Base-by-base conservation (phyloP, 768 basidiomycete species). In the Lyophyllum decastes region DNA sequence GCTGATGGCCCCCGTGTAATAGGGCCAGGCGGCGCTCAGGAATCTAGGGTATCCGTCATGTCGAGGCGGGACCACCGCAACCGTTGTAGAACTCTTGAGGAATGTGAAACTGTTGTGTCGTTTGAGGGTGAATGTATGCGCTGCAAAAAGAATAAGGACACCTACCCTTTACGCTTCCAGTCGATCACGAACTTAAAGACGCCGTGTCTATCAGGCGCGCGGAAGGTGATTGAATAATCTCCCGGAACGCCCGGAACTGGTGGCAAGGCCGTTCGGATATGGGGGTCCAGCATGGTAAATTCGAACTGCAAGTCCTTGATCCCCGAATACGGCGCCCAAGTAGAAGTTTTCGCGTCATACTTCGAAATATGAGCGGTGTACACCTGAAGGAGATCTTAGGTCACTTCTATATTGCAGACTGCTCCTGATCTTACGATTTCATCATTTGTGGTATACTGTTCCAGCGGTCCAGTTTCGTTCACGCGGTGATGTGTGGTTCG, bases 271-370 rank as follows among this genome's bases (percentile, higher is more conserved):
- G 87, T 93, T 34, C 97, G 92, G 58, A 98, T 77, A 72, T 97
- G 95, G 1, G 97, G 97, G 71, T 99, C 97, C 40, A 99, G 86
- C 97, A 99, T 99, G 21, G 94, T 96, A 70, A 98, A 98, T 65
- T 96, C 95, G 50, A 98, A 80, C 65, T 98, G 96, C 26, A 98
- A 69, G 69, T 98, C 97, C 11, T 75, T 70, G 50, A 94, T 71
- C 30, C 80, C 83, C 12, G 87, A 86, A 69, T 87, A 87, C 0
- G 93, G 88, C 51, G 76, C 75, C 94, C 94, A 98, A 12, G 69
- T 70, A 9, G 76, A 73, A 6, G 77, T 79, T 56, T 69, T 69
- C 21, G 86, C 70, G 64, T 89, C 77, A 68, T 82, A 92, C 46
- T 83, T 78, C 14, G 92, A 92, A 49, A 98, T 80, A 24, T 86